phyloP scores from a whole-genome alignment of 2,329 filamentous ascomycete species.

The Trichoderma koningii region DNA sequence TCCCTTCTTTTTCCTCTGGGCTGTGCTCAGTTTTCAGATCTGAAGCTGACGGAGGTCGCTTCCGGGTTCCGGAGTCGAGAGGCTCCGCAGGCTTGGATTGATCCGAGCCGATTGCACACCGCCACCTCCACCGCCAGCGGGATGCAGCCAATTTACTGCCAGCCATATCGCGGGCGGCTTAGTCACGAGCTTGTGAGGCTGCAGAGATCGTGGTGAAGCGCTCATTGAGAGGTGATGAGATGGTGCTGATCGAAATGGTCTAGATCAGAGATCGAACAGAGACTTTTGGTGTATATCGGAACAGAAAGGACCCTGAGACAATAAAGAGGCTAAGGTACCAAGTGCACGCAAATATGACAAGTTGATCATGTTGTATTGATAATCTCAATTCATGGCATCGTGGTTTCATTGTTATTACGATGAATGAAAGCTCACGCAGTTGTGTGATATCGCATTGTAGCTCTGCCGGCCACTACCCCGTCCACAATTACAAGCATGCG shows the following conservation, averaged over 20 bases:
- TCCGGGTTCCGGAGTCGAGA: slow-evolving; percentile 15
- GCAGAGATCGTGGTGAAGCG: too few species aligned
- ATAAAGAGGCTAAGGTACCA: too few species aligned
- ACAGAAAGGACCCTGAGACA: too few species aligned
- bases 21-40: neutral
- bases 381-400: slow-evolving; percentile 22
- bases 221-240: too few species aligned
- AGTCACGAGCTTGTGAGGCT: neutral
- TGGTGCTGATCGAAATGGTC: too few species aligned
- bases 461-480: slow-evolving; percentile 36
- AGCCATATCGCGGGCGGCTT: neutral
- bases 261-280: too few species aligned
- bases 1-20: neutral
- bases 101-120: slow-evolving; percentile 17
- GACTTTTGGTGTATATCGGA: too few species aligned
- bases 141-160: neutral
- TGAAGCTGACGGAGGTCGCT: slow-evolving; percentile 7
- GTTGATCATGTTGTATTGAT: neutral
- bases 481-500: slow-evolving; percentile 39
- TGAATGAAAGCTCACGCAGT: slow-evolving; percentile 22
- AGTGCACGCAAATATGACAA: neutral
- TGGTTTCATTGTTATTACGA: slow-evolving; percentile 24
- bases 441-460: slow-evolving; percentile 29
- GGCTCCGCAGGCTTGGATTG: slow-evolving; percentile 13
- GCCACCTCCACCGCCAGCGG: slow-evolving; percentile 11